phyloP scores from a whole-genome alignment of 2,329 filamentous ascomycete species.

The Dactylella cylindrospora region DNA sequence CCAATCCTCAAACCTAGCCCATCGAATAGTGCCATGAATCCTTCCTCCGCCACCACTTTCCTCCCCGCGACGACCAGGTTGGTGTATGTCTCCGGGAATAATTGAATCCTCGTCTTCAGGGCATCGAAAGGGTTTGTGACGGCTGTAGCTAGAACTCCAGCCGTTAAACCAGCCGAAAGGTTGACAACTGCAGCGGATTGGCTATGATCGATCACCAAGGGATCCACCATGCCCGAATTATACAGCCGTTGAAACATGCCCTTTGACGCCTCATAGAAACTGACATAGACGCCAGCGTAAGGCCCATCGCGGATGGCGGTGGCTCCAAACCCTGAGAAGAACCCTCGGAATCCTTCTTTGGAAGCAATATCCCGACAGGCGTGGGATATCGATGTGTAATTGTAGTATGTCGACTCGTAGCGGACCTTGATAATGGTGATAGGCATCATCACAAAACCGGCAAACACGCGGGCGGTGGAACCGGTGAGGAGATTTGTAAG shows the following conservation, averaged over 20 bases:
- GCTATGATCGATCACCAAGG: conserved; percentile 27
- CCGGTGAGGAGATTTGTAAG: conserved; percentile 85
- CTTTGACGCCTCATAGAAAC: conserved; percentile 88
- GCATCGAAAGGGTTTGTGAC: conserved; percentile 97
- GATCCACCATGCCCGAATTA: conserved; percentile 47
- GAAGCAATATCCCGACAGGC: conserved; percentile 74
- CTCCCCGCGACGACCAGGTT: conserved; percentile 77
- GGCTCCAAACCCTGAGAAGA: conserved; percentile 91
- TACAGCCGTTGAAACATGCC: conserved; percentile 57
- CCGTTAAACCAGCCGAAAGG: conserved; percentile 77
- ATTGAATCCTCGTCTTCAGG: conserved; percentile 89
- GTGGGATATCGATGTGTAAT: conserved; percentile 72
- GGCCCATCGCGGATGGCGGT: conserved; percentile 94
- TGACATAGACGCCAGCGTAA: conserved; percentile 89
- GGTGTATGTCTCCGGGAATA: conserved; percentile 77
- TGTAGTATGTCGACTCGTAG: conserved; percentile 85
- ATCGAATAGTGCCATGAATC: conserved; percentile 76
- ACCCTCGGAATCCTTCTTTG: conserved; percentile 74
- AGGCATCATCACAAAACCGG: conserved; percentile 91
- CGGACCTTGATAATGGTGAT: conserved; percentile 95
- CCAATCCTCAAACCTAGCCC: conserved; percentile 84
- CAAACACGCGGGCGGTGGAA: conserved; percentile 77
- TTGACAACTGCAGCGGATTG: conserved; percentile 69
- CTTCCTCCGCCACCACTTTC: conserved; percentile 80
- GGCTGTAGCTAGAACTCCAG: conserved; percentile 78